Base-by-base conservation (phyloP, 805 yeast species). In the Sugiyamaella americana region DNA sequence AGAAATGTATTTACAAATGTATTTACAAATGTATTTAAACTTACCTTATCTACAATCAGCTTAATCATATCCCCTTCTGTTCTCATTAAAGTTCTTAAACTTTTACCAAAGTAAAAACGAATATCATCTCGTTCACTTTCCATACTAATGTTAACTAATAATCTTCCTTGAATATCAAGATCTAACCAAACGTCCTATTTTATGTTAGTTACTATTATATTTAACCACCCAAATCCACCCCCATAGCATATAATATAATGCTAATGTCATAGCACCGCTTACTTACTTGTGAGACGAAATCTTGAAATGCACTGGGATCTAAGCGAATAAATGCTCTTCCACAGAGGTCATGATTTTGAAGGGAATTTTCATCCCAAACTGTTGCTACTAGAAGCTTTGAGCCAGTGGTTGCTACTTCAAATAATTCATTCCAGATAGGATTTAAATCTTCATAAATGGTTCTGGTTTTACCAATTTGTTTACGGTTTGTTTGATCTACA, bases 341-440 rank as follows among this genome's bases (percentile, higher is more conserved):
- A 56, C 84, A 76, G 3, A 84, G 64, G 5, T 78, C 78, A 50
- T 83, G 83, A 5, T 76, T 71, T 1, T 78, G 69, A 6, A 76
- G 67, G 0, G 70, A 57, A 5, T 72, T 66, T 37, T 78, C 82
- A 56, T 82, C 82, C 94, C 95, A 86, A 0, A 85, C 75, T 1
- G 82, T 80, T 1, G 79, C 75, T 1, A 79, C 73, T 1, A 84
- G 53, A 22, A 77, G 70, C 32, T 73, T 65, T 1, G 74, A 59
- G 1, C 73, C 63, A 19, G 70, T 64, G 0, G 73, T 70, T 0
- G 65, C 63, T 2, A 71, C 57, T 61, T 87, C 95, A 60, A 87
- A 86, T 47, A 84, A 85, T 66, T 89, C 96, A 57, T 86, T 85
- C 94, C 94, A 91, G 13, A 74, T 76, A 0, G 97, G 96, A 55